Percentiles rank a stretch among this genome's conserved stretches.
Evolutionary conservation across 441 rosid species (phyloP).

Genomic region (Euphorbia schlechtendalii): DNA sequence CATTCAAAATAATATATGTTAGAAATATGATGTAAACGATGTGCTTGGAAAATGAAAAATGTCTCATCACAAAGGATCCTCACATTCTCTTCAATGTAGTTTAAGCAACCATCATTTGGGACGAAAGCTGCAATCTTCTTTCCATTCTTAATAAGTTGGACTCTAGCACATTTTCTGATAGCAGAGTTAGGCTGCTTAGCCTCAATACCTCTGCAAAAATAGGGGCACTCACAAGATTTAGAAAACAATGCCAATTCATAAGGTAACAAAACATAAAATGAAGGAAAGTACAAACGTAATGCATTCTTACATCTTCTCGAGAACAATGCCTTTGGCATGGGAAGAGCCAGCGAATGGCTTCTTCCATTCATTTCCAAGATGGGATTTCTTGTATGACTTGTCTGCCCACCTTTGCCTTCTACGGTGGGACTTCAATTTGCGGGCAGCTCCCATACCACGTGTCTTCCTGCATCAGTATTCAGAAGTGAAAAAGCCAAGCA

Average conservation of each 20-base stretch:
- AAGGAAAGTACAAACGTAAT: no score
- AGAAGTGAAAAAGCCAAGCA: no score
- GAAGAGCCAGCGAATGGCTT: constrained; percentile 68
- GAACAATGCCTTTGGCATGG: constrained; percentile 63
- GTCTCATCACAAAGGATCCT: no score
- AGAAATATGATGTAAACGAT: neutral
- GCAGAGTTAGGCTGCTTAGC: constrained; percentile 83
- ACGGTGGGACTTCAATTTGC: constrained; percentile 53
- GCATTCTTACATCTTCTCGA: constrained; percentile 70
- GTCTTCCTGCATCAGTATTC: constrained; percentile 55
- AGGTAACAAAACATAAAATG: neutral
- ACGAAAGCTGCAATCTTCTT: constrained; percentile 80
- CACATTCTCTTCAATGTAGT: constrained; percentile 65
- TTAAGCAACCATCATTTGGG: constrained; percentile 73
- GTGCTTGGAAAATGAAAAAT: no score
- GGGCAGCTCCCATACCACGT: constrained; percentile 60
- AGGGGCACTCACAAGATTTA: no score
- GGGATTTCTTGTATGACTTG: constrained; percentile 53
- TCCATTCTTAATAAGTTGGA: constrained; percentile 62
- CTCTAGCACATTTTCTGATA: constrained; percentile 66
- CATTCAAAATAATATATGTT: neutral
- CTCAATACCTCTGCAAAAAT: constrained; percentile 51
- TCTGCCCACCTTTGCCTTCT: constrained; percentile 61
- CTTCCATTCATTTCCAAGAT: constrained; percentile 67
- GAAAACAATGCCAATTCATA: no score